Evolutionary conservation across 257 asterid genomes (phyloP).

Genomic region (Rhazya stricta): DNA sequence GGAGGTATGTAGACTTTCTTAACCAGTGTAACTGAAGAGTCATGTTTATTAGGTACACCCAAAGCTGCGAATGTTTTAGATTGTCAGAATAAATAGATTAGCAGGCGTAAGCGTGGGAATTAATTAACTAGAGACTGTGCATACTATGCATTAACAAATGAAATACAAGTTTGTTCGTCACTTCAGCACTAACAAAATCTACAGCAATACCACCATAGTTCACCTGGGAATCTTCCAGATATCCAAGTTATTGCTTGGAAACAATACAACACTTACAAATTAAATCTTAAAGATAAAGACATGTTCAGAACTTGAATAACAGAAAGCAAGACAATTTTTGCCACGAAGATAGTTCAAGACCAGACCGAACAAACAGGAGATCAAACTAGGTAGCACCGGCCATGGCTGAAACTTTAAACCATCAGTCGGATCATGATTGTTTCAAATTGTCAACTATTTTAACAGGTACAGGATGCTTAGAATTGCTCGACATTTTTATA

Average conservation of each 20-base stretch:
- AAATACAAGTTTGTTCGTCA: not conserved
- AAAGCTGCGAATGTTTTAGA: constrained; percentile 39
- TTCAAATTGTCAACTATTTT: not conserved
- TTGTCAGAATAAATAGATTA: not conserved
- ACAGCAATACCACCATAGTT: not conserved
- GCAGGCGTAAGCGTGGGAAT: not conserved
- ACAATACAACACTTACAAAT: not conserved
- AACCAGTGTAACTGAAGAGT: constrained; percentile 28
- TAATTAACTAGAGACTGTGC: not conserved
- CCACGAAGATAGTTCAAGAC: not conserved
- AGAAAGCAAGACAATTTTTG: not conserved
- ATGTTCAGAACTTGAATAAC: not conserved
- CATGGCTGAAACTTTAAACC: not conserved
- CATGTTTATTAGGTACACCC: constrained; percentile 35
- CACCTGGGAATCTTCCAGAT: not conserved
- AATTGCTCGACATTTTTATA: not conserved
- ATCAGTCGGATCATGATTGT: not conserved
- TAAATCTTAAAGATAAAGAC: not conserved
- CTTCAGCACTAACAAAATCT: not conserved
- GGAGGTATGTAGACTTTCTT: constrained; percentile 62
- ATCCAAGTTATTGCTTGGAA: not conserved
- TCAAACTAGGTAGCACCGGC: not conserved
- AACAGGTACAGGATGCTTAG: not conserved
- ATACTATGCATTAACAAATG: not conserved
- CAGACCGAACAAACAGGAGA: not conserved